Evolutionary conservation across 441 rosid genomes (phyloP).

Genomic region (Syzygium malaccense): DNA sequence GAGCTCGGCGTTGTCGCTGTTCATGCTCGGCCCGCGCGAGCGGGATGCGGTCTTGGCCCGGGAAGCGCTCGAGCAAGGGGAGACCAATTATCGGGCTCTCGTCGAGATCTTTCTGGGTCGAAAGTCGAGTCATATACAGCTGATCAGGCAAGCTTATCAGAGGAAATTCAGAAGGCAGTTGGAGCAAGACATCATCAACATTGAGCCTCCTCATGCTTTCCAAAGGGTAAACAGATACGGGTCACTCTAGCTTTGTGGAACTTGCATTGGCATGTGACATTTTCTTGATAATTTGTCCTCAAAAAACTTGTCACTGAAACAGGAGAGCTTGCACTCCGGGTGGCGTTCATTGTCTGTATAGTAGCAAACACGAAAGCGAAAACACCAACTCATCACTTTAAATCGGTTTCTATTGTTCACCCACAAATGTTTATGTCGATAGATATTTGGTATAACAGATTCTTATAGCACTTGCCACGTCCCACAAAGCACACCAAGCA

Average conservation of each 20-base stretch:
- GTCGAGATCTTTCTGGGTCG: conserved; percentile 51
- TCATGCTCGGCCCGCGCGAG: conserved; percentile 42
- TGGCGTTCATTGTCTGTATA: background rate
- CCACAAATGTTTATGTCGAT: background rate
- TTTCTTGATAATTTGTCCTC: background rate
- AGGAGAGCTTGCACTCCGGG: background rate
- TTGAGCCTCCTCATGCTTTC: conserved; percentile 55
- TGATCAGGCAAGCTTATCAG: conserved; percentile 43
- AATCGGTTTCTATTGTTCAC: background rate
- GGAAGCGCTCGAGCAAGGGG: conserved; percentile 34
- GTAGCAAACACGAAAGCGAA: background rate
- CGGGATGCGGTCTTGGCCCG: conserved; percentile 44
- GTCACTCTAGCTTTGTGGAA: background rate
- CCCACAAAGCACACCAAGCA: conserved; percentile 54
- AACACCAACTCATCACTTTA: background rate
- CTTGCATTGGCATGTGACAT: background rate
- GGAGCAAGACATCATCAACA: conserved; percentile 45
- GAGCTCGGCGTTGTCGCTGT: conserved; percentile 22
- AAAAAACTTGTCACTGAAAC: background rate
- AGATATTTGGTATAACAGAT: conserved; percentile 21
- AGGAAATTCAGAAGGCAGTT: conserved; percentile 32
- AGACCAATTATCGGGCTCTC: conserved; percentile 28
- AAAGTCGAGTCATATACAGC: conserved; percentile 49
- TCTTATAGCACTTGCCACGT: conserved; percentile 44
- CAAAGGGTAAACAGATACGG: conserved; percentile 33